Evolutionary conservation across 2,329 filamentous ascomycete species (phyloP).

Genomic region (Arachnomyces sp.): DNA sequence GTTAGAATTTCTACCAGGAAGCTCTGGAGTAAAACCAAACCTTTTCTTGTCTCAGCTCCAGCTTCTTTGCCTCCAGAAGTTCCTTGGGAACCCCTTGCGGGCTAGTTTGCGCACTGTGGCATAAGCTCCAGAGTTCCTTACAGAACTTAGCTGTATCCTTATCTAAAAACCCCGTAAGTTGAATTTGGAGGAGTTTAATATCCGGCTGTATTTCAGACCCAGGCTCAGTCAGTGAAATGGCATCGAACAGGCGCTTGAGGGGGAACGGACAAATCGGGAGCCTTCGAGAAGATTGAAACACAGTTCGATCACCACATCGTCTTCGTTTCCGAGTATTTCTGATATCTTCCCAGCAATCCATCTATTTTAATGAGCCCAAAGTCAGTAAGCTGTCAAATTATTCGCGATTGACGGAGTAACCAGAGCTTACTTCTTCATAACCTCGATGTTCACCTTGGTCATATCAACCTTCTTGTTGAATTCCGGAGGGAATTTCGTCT

Average conservation of each 20-base stretch:
- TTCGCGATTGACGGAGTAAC: conserved; percentile 7
- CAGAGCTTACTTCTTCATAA: conserved; percentile 81
- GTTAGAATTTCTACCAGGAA: neutral
- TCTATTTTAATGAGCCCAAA: conserved; percentile 41
- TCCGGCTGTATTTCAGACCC: conserved; percentile 58
- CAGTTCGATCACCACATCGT: conserved; percentile 91
- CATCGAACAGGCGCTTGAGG: neutral
- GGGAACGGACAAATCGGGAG: conserved; percentile 58
- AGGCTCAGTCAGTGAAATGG: conserved; percentile 3
- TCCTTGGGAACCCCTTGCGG: conserved; percentile 90
- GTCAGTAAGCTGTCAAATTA: conserved; percentile 6
- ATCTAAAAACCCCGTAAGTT: conserved; percentile 89
- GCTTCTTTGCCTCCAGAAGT: conserved; percentile 89
- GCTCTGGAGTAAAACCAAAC: conserved; percentile 38
- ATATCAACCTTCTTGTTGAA: conserved; percentile 96
- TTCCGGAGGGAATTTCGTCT: conserved; percentile 87
- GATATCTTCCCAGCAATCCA: conserved; percentile 90
- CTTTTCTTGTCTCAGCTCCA: conserved; percentile 91
- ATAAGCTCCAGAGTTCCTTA: conserved; percentile 86
- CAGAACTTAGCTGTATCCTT: conserved; percentile 85
- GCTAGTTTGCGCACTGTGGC: conserved; percentile 80
- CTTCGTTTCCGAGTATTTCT: conserved; percentile 81
- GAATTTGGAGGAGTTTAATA: conserved; percentile 90
- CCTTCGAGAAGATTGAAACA: conserved; percentile 63
- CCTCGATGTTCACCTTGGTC: conserved; percentile 90